These are phyloP conservation scores for Piedraia hortae DNA, from an alignment of 2,329 filamentous ascomycete species.

Conservation along the genomic window DNA sequence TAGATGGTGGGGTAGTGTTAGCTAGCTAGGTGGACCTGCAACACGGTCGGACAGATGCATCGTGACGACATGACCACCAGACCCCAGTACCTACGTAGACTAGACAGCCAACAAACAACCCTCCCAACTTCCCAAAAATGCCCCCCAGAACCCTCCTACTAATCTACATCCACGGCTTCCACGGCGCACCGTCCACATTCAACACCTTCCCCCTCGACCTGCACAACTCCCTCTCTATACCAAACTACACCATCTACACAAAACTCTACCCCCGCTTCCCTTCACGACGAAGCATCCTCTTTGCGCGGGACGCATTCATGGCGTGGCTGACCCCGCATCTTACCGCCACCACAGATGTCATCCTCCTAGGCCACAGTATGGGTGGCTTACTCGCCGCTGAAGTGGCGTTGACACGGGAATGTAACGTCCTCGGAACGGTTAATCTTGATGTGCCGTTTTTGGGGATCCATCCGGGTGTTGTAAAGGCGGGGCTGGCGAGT, in stretches of 20 bases:
- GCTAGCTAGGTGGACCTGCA: no score
- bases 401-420: constrained; percentile 40
- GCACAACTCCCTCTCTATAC: constrained; percentile 42
- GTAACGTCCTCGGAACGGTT: constrained; percentile 56
- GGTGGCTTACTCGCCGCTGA: constrained; percentile 64
- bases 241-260: constrained; percentile 63
- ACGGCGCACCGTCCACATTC: constrained; percentile 71
- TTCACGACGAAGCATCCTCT: constrained; percentile 40
- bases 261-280: constrained; percentile 66
- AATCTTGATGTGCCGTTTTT: constrained; percentile 69
- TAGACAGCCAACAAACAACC: constrained; percentile 1
- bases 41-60: no score
- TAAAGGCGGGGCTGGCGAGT: constrained; percentile 55
- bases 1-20: no score
- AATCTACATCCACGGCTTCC: constrained; percentile 72
- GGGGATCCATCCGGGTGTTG: constrained; percentile 67
- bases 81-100: constrained; percentile 23
- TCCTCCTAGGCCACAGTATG: constrained; percentile 74
- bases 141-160: constrained; percentile 29
- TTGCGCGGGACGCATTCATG: constrained; percentile 62
- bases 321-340: constrained; percentile 58
- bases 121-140: not conserved
- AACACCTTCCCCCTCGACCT: constrained; percentile 68
- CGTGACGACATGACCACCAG: no score
- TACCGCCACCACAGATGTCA: constrained; percentile 42